Conservation (phyloP, 1,284 basidiomycete genomes). For the Trichosporon sp. region DNA sequence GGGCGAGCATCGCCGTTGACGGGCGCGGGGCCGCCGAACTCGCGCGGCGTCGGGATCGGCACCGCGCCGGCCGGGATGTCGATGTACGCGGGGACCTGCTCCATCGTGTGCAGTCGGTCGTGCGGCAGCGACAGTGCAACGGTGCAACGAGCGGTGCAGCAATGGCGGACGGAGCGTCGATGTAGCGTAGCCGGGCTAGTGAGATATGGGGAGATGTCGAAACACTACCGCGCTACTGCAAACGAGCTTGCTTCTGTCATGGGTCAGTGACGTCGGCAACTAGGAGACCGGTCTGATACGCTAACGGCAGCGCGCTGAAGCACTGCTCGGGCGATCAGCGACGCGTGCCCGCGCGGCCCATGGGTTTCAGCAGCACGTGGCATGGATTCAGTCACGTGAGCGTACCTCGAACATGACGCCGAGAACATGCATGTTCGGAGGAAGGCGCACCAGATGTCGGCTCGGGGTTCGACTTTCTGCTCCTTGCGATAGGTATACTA, state of each 20-base stretch:
- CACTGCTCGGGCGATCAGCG: background rate
- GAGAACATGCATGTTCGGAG: background rate
- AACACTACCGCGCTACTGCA: background rate
- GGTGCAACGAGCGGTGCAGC: background rate
- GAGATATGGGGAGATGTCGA: background rate
- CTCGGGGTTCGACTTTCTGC: too few relatives aligned
- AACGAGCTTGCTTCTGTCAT: too few relatives aligned
- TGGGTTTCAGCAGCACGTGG: background rate
- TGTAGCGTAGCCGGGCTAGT: background rate
- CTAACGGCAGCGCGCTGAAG: background rate
- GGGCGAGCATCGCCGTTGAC: background rate
- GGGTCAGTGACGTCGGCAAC: background rate
- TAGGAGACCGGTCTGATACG: background rate
- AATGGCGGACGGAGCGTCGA: background rate
- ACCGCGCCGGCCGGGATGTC: background rate
- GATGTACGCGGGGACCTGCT: constrained; percentile 3
- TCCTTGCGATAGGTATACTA: background rate
- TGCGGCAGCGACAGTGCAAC: background rate
- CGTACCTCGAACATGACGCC: background rate
- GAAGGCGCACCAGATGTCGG: too few relatives aligned
- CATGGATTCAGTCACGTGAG: background rate
- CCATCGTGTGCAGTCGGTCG: background rate
- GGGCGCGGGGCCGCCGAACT: background rate
- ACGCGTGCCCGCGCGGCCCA: background rate
- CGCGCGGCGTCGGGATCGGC: constrained; percentile 4